A percentile compares a stretch with the other conserved stretches of the same genome.
phyloP scores from a whole-genome alignment of 1,284 basidiomycete genomes.

The Prillingera fragicola region DNA sequence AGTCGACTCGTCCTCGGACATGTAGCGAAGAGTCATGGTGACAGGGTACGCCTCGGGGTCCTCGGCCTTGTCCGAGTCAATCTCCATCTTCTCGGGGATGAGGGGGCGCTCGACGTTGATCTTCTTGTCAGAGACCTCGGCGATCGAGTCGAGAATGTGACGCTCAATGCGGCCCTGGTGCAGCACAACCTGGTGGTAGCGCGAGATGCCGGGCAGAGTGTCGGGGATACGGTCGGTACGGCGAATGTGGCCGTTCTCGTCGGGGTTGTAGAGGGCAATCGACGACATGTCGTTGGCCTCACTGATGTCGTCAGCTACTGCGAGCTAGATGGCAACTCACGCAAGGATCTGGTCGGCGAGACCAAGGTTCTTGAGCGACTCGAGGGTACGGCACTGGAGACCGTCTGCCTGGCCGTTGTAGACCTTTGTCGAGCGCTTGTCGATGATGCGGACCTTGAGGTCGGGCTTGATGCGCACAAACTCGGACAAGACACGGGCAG shows the following conservation, averaged over 20 bases:
- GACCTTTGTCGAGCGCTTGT: constrained; percentile 21
- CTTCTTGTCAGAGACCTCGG: constrained; percentile 9
- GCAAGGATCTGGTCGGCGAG: constrained; percentile 11
- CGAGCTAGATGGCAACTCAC: not conserved
- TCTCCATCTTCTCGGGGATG: constrained; percentile 15
- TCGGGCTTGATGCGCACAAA: constrained; percentile 13
- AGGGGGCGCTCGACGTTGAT: constrained; percentile 17
- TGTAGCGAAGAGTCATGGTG: constrained; percentile 14
- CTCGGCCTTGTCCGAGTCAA: constrained; percentile 13
- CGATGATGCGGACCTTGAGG: constrained; percentile 20
- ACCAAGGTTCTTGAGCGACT: constrained; percentile 17
- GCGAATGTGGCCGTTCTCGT: constrained; percentile 16
- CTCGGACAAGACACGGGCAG: constrained; percentile 14
- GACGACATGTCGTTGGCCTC: constrained; percentile 17
- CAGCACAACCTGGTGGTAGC: constrained; percentile 18
- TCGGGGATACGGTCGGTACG: constrained; percentile 21
- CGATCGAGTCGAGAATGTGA: constrained; percentile 16
- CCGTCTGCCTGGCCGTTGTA: constrained; percentile 21
- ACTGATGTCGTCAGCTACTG: not conserved
- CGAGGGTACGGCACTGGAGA: constrained; percentile 15
- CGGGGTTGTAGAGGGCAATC: constrained; percentile 19
- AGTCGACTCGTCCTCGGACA: constrained; percentile 15
- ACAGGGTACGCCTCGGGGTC: constrained; percentile 18
- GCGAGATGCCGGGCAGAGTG: constrained; percentile 19
- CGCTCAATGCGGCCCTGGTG: constrained; percentile 21